Evolutionary conservation across 257 asterid species (phyloP), one percentile per base, ranked within the genome.

Genomic region (Vinca minor): DNA sequence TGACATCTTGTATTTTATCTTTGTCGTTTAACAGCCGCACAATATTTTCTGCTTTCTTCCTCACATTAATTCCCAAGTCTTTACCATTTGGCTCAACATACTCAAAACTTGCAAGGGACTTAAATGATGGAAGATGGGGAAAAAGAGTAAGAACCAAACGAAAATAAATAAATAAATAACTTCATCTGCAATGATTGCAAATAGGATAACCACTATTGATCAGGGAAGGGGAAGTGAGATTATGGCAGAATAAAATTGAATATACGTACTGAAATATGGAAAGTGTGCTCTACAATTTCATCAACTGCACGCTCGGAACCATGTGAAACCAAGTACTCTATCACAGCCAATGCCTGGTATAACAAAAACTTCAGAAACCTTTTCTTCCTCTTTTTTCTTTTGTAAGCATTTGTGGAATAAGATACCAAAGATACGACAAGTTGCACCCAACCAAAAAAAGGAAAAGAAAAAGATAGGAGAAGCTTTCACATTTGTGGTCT

Each of bases 301-400:
- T 88, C 96, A 74, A 91, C 95, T 72, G 92, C 88, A 70, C 98
- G 96, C 62, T 87, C 98, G 45, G 98, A 87, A 77, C 98, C 98
- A 69, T 92, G 95, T 21, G 81, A 87, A 82, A 89, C 89, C 96
- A 92, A 83, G 79, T 92, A 92, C 85, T 92, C 98, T 68, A 92
- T 79, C 70, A 89, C 96, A 71, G 96, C 84, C 85, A 92, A 73
- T 60, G 97, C 73, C 98, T 92, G 70, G 65, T 47, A 54, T 52
- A 52, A 65, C 73, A 61, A 73, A 63, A 57, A 56, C 44, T 60
- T 52, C 57, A 77, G 62, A 29, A 31, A 38, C 45, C 23, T 29
- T 54, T 31, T 52, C 18, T 15, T 31, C 9, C 23, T 65, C 17
- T 32, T 64, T n/a, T 11, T 42, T 46, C n/a, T 9, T 56, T 32